phyloP scores from a whole-genome alignment of 164 flowering plant species.

The Sextonia rubra region DNA sequence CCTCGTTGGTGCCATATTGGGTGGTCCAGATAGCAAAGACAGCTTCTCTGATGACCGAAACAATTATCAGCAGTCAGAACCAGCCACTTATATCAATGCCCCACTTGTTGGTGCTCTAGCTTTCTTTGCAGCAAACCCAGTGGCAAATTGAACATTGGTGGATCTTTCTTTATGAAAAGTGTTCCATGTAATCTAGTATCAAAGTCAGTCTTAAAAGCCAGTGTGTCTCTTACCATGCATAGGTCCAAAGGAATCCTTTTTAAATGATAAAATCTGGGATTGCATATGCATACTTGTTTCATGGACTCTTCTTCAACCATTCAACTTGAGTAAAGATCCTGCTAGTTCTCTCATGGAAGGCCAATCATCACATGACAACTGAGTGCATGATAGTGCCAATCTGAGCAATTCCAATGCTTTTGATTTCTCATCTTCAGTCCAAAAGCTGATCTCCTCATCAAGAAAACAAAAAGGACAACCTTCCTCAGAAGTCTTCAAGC shows the following conservation, averaged over 20 bases:
- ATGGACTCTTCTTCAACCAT: not conserved
- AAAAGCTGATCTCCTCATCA: slow-evolving; percentile 9
- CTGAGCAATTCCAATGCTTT: slow-evolving; percentile 23
- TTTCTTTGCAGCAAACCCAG: slow-evolving; percentile 36
- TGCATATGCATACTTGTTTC: too few species aligned
- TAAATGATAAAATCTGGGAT: too few species aligned
- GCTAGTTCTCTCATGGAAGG: slow-evolving; percentile 32
- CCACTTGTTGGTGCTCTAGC: slow-evolving; percentile 90
- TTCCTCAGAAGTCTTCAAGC: slow-evolving; percentile 11
- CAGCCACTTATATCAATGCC: slow-evolving; percentile 94
- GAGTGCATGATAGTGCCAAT: slow-evolving; percentile 28
- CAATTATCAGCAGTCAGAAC: slow-evolving; percentile 85
- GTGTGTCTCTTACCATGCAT: not conserved
- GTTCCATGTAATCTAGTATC: not conserved
- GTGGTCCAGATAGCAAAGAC: slow-evolving; percentile 80
- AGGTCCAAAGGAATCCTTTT: not conserved
- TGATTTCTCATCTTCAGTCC: slow-evolving; percentile 18
- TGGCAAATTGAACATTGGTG: not conserved
- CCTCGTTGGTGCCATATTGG: slow-evolving; percentile 75
- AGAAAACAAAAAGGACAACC: slow-evolving; percentile 7
- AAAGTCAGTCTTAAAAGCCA: not conserved
- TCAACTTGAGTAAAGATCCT: slow-evolving; percentile 7
- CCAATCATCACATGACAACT: slow-evolving; percentile 15
- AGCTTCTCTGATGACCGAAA: slow-evolving; percentile 61
- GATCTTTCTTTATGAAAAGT: not conserved